These are phyloP conservation scores for Fusarium sp. DNA, from an alignment of 2,329 filamentous ascomycete species.

Conservation along the genomic window DNA sequence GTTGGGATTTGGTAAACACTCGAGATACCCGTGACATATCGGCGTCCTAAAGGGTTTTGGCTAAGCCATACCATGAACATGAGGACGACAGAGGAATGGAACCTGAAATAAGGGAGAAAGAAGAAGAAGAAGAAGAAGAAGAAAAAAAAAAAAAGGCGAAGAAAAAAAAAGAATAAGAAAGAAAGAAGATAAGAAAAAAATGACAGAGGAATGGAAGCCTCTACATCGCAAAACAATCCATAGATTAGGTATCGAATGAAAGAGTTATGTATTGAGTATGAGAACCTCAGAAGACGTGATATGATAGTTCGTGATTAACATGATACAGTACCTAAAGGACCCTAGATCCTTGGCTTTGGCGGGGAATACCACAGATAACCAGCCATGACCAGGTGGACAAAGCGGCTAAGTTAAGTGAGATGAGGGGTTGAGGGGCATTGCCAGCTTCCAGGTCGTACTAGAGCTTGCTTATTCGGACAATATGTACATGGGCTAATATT, in stretches of 20 bases:
- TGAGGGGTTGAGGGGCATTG: conserved; percentile 24
- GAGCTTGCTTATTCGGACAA: conserved; percentile 3
- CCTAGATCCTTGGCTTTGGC: conserved; percentile 7
- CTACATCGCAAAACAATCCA: conserved; percentile 12
- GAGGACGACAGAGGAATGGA: conserved; percentile 23
- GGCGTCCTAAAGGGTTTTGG: conserved; percentile 22
- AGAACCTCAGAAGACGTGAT: neutral
- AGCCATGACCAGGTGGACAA: neutral
- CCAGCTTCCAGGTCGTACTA: conserved; percentile 6
- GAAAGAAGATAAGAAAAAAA: conserved; percentile 17
- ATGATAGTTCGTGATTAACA: neutral
- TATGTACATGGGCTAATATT: conserved; percentile 13
- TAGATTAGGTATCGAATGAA: conserved; percentile 36
- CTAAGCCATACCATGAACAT: conserved; percentile 19
- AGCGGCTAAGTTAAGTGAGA: conserved; percentile 3
- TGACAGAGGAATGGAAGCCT: conserved; percentile 14
- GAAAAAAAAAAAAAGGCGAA: conserved; percentile 17
- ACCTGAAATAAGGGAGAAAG: conserved; percentile 28
- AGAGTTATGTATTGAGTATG: conserved; percentile 22
- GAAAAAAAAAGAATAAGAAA: conserved; percentile 23
- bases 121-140: conserved; percentile 17
- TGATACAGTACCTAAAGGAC: neutral
- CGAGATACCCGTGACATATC: conserved; percentile 41
- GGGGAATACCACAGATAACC: neutral
- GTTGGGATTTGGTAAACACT: conserved; percentile 34